Evolutionary conservation across 2,329 filamentous ascomycete genomes (phyloP), one percentile per base, ranked within the genome.

Genomic region (Byssothecium circinans): DNA sequence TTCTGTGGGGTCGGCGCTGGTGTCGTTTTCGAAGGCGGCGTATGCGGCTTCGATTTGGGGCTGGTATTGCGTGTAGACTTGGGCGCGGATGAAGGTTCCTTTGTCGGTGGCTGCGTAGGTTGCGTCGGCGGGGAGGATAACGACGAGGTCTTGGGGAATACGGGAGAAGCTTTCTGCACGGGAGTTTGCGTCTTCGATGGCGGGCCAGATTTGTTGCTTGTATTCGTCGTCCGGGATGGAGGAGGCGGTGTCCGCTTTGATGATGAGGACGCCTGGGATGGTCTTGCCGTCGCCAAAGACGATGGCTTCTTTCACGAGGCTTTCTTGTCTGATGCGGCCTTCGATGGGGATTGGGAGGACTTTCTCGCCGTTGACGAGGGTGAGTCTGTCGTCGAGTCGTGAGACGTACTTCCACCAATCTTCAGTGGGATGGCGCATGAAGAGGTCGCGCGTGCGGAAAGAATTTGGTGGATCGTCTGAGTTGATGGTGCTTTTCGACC

Each of bases 251-350:
- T 78, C 74, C 11, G 75, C 72, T 20, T 78, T 75, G 18, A 85
- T 68, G 11, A 85, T 68, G 10, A 84, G 55, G 10, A 83, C 55
- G 1, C 82, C 82, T 0, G 80, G 79, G 22, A 78, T 71, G 1
- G 76, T 71, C 39, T 74, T 75, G 8, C 77, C 80, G 1, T 77
- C 74, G 0, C 83, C 83, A 50, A 85, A 83, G 0, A 83, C 75
- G 2, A 84, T 71, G 0, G 78, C 78, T 49, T 86, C 83, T 14
- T 75, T 70, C 0, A 86, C 79, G 0, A 77, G 65, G 3, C 72
- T 67, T 40, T 80, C 72, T 43, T 81, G 75, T 8, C 81, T 72
- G 6, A 85, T 76, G 0, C 74, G 71, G 3, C 78, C 76, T 60
- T 87, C 84, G 32, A 78, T 72, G 0, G 71, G 67, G 5, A 79